Conservation (phyloP, 768 basidiomycete genomes). For the Clathrus columnatus region DNA sequence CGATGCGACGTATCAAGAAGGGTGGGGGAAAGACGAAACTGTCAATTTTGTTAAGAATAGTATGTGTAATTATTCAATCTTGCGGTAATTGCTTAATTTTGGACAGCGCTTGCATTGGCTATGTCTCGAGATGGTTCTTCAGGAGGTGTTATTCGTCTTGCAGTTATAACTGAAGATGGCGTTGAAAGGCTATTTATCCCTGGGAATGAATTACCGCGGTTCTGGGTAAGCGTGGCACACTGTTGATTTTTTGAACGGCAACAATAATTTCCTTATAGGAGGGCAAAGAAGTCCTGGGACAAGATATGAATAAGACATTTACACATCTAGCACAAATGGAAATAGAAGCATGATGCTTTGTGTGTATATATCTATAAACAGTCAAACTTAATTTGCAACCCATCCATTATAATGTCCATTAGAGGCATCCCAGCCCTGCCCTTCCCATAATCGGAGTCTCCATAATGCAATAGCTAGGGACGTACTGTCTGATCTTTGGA, state of each 20-base stretch:
- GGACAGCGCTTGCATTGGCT: conserved; percentile 78
- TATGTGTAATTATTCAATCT: conserved; percentile 33
- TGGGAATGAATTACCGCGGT: conserved; percentile 78
- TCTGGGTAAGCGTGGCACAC: conserved; percentile 41
- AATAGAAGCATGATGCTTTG: conserved; percentile 10
- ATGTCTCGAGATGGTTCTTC: conserved; percentile 98
- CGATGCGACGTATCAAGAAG: conserved; percentile 94
- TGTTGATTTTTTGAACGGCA: not conserved
- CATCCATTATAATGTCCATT: conserved; percentile 18
- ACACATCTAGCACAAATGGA: conserved; percentile 15
- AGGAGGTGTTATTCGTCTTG: conserved; percentile 95
- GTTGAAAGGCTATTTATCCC: conserved; percentile 92
- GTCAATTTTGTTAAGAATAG: conserved; percentile 94
- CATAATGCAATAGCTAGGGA: conserved; percentile 66
- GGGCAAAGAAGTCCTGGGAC: conserved; percentile 61
- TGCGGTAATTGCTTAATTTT: not conserved
- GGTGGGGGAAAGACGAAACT: conserved; percentile 84
- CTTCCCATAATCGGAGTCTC: conserved; percentile 74
- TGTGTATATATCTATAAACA: not conserved
- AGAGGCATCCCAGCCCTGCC: conserved; percentile 38
- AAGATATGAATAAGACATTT: conserved; percentile 1
- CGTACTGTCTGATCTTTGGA: conserved; percentile 49
- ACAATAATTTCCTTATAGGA: conserved; percentile 24
- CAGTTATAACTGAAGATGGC: conserved; percentile 86
- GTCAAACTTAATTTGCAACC: conserved; percentile 7